These are phyloP conservation scores for Xylaria flabelliformis DNA, from an alignment of 495 filamentous ascomycete species.

Conservation along the genomic window DNA sequence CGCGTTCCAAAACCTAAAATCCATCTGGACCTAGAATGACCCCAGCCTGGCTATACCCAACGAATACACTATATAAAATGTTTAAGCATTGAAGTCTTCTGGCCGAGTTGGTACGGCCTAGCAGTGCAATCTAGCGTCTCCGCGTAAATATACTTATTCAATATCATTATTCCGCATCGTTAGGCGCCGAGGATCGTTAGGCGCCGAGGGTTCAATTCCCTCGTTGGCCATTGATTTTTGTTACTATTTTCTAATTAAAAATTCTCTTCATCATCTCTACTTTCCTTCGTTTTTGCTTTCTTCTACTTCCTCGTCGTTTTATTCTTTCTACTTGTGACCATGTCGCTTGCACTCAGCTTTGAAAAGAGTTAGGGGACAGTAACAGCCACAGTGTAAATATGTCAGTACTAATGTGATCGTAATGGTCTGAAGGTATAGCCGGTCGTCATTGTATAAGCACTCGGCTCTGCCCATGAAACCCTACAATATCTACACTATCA, in stretches of 20 bases:
- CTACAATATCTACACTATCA: no score
- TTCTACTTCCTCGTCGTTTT: neutral
- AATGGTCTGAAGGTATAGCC: no score
- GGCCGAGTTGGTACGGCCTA: neutral
- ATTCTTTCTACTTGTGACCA: no score
- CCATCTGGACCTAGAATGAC: neutral
- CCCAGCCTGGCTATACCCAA: neutral
- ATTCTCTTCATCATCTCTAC: no score
- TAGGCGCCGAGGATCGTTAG: neutral
- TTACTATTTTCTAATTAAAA: neutral
- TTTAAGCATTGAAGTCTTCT: neutral
- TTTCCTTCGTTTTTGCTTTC: neutral
- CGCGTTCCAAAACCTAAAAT: neutral
- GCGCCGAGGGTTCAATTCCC: neutral
- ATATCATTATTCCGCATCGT: neutral
- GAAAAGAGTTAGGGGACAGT: no score
- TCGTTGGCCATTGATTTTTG: neutral
- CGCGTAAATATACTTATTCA: neutral
- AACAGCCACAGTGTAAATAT: no score
- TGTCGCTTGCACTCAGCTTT: no score
- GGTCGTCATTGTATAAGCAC: no score
- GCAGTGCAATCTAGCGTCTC: neutral
- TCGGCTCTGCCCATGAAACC: no score
- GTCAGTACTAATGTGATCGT: no score
- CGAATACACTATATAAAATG: neutral